Percentiles rank a stretch among this genome's conserved stretches.
Evolutionary conservation across 306 rosid species (phyloP).

Genomic region (Glycine soja): DNA sequence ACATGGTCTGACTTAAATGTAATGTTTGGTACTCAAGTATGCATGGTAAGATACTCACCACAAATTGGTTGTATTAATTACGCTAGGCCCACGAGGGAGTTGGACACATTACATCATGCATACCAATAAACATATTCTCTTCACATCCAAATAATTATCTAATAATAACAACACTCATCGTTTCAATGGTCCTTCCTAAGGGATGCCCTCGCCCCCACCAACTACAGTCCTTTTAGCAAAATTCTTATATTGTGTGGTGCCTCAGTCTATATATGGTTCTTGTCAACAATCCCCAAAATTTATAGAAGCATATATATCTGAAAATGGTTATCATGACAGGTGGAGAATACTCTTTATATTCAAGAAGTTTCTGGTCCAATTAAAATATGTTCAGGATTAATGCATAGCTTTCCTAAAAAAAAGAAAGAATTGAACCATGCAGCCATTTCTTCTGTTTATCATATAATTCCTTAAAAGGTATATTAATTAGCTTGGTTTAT

Average conservation of each 20-base stretch:
- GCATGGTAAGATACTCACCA: background rate
- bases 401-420: no score
- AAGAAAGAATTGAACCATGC: no score
- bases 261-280: background rate
- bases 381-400: no score
- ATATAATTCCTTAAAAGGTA: no score
- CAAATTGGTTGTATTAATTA: background rate
- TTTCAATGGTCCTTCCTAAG: conserved; percentile 24
- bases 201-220: conserved; percentile 37
- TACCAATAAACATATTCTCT: background rate
- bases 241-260: conserved; percentile 3
- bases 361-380: no score
- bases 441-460: no score
- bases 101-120: conserved; percentile 13
- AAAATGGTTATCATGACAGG: conserved; percentile 8
- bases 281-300: conserved; percentile 9
- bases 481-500: no score
- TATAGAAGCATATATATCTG: background rate
- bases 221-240: background rate
- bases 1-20: background rate
- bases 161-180: background rate
- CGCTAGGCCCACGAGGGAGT: background rate
- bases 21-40: background rate
- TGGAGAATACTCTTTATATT: no score
- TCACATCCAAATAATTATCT: conserved; percentile 9